phyloP scores from a whole-genome alignment of 805 yeast genomes.

The Candida ascalaphidarum region DNA sequence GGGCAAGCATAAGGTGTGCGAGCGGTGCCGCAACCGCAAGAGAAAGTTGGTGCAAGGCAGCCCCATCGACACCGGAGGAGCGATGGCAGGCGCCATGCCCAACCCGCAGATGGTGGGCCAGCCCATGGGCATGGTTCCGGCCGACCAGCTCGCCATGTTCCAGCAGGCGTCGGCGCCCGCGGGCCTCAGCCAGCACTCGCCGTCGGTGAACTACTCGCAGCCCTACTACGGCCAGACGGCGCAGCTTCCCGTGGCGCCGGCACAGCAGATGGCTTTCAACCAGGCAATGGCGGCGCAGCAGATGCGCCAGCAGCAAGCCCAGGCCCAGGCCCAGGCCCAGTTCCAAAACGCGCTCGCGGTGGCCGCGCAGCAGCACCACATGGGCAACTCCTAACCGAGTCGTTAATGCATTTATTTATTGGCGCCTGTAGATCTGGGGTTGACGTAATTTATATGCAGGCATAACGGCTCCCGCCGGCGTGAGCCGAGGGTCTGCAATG shows the following conservation, averaged over 20 bases:
- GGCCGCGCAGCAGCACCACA: too few relatives aligned
- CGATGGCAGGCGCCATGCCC: too few relatives aligned
- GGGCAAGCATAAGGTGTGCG: constrained; percentile 50
- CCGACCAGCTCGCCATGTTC: constrained; percentile 2
- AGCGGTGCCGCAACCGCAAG: constrained; percentile 44
- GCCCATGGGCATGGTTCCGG: constrained; percentile 3
- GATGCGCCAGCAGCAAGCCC: constrained; percentile 2
- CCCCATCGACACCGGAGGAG: not conserved
- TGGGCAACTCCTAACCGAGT: too few relatives aligned
- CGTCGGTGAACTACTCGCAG: constrained; percentile 3
- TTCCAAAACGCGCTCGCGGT: too few relatives aligned
- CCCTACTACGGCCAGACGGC: too few relatives aligned
- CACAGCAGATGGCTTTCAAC: not conserved
- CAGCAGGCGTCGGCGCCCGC: constrained; percentile 2
- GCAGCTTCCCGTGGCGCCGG: not conserved
- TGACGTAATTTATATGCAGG: too few relatives aligned
- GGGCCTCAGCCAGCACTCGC: constrained; percentile 2
- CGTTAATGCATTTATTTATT: too few relatives aligned
- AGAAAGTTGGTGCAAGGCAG: constrained; percentile 21
- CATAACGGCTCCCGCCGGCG: too few relatives aligned
- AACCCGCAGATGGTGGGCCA: constrained; percentile 1
- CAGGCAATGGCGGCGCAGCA: constrained; percentile 3
- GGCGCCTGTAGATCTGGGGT: too few relatives aligned
- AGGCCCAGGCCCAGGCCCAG: constrained; percentile 4
- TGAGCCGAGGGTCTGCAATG: too few relatives aligned